Conservation (phyloP, 225 moss, liverwort and hornwort species). For the Polytrichum commune region DNA sequence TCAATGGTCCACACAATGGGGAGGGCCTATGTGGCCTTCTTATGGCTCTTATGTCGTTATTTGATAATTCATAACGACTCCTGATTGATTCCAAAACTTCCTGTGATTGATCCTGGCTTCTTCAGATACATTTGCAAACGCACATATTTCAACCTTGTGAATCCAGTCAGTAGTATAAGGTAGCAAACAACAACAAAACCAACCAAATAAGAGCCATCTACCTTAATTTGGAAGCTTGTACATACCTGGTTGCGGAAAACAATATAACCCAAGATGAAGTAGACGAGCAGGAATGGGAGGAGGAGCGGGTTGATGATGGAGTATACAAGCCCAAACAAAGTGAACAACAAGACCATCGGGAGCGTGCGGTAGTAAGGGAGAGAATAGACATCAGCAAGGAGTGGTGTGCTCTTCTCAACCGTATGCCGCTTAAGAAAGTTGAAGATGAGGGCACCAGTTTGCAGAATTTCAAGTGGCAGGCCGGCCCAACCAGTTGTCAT, state of each 20-base stretch:
- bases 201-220: too few species aligned
- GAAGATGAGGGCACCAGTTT: conserved; percentile 46
- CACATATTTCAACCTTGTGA: too few species aligned
- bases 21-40: too few species aligned
- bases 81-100: too few species aligned
- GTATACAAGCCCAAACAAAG: conserved; percentile 74
- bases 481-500: conserved; percentile 97
- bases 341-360: conserved; percentile 73
- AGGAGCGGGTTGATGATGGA: conserved; percentile 76
- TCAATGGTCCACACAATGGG: too few species aligned
- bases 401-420: conserved; percentile 37
- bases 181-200: too few species aligned
- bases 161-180: too few species aligned
- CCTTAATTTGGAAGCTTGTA: too few species aligned
- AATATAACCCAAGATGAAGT: conserved; percentile 76
- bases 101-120: too few species aligned
- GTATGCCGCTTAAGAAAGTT: conserved; percentile 74
- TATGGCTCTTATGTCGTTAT: too few species aligned
- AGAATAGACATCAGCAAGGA: conserved; percentile 42
- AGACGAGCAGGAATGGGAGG: conserved; percentile 76
- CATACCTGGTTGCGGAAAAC: conserved; percentile 82
- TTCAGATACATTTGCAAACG: too few species aligned
- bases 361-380: conserved; percentile 68
- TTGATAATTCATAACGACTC: too few species aligned
- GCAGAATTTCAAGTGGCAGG: conserved; percentile 76